These are phyloP conservation scores for Argentina anserina DNA, from an alignment of 306 rosid species.

Conservation along the genomic window DNA sequence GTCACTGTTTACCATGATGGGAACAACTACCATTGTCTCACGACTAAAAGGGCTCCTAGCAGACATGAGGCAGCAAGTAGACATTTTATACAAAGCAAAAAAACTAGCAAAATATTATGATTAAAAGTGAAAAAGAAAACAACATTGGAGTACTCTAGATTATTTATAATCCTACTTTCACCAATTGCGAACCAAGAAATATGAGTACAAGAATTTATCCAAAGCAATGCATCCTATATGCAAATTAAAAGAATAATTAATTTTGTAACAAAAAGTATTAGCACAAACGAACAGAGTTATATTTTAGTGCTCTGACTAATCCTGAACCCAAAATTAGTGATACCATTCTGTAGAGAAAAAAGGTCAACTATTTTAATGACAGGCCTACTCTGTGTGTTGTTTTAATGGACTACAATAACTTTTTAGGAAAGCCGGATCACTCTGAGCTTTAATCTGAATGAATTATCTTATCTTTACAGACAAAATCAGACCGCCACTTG, in stretches of 20 bases:
- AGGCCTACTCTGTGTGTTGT: too few relatives aligned
- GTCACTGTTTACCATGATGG: slow-evolving; percentile 5
- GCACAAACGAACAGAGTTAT: too few relatives aligned
- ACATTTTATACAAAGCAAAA: not conserved
- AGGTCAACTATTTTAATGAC: too few relatives aligned
- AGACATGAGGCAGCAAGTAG: not conserved
- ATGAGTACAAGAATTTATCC: not conserved
- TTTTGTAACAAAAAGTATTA: not conserved
- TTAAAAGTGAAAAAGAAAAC: not conserved
- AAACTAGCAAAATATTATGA: not conserved
- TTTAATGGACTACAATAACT: too few relatives aligned
- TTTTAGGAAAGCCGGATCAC: too few relatives aligned
- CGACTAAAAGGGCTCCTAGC: not conserved
- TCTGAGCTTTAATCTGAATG: too few relatives aligned
- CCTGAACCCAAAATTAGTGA: too few relatives aligned
- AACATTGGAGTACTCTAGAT: not conserved
- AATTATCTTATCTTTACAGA: too few relatives aligned
- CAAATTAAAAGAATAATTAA: not conserved
- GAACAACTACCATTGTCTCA: not conserved
- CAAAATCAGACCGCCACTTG: too few relatives aligned
- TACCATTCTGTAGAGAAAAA: too few relatives aligned
- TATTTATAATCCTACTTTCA: not conserved
- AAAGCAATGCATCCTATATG: not conserved
- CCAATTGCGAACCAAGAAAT: too few relatives aligned
- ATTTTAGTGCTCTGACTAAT: too few relatives aligned